Evolutionary conservation across 345 rosid species (phyloP).

Genomic region (Eucalyptus brandiana): DNA sequence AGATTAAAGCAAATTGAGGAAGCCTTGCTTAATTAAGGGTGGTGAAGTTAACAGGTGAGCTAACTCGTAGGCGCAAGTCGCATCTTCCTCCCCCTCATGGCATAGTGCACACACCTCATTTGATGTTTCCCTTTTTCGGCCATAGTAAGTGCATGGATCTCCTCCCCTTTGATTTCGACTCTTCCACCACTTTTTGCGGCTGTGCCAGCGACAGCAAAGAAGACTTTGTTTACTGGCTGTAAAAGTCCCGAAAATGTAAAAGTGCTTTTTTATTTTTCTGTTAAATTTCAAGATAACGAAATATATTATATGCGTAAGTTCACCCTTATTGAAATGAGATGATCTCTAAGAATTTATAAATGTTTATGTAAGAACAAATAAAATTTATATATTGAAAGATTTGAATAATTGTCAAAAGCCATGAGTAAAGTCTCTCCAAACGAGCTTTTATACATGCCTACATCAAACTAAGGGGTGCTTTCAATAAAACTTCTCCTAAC

Average conservation of each 20-base stretch:
- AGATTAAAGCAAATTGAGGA: background rate
- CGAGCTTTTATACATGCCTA: background rate
- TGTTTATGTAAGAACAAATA: fast-evolving
- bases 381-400: too few relatives aligned
- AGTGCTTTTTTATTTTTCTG: background rate
- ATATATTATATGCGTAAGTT: background rate
- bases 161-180: background rate
- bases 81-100: background rate
- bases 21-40: background rate
- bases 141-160: background rate
- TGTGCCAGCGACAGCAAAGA: background rate
- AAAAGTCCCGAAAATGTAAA: background rate
- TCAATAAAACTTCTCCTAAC: background rate
- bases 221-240: background rate
- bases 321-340: background rate
- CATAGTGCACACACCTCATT: background rate
- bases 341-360: background rate
- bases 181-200: background rate
- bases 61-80: background rate
- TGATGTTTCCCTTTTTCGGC: background rate
- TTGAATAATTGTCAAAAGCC: background rate
- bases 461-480: background rate
- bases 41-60: background rate
- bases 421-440: background rate
- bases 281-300: background rate